Base-by-base conservation (phyloP, 345 rosid species). In the Microcos paniculata region DNA sequence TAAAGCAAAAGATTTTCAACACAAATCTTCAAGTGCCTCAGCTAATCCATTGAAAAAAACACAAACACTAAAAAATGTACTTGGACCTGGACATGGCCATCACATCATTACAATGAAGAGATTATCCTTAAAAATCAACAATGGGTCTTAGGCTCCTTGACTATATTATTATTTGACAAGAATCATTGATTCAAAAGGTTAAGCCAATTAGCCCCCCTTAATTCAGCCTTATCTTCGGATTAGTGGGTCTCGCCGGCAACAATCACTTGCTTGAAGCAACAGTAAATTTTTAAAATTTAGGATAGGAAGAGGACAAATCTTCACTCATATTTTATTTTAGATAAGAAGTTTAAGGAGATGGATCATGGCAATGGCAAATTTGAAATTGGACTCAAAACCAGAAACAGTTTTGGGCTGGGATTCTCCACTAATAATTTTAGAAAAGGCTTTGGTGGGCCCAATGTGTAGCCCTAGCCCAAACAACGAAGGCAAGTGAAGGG, bases 111-210 rank as follows among this genome's bases (percentile, higher is more conserved):
- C 33, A 24, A 46, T 31, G 49, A 7, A 52, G 26, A 67, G 63
- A 75, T 62, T 66, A 71, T 75, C 69, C 59, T 68, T 59, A n/a
- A 42, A 19, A 79, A 69, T 21, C 18, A 45, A n/a, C n/a, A 35
- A 35, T 31, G 66, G 30, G 28, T 68, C 35, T 68, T 74, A n/a
- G n/a, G 8, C 70, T 12, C 42, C 11, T 67, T 59, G 57, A 72
- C 46, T 64, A 28, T 18, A n/a, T 52, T 7, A 21, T 67, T 18
- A 75, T 56, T 70, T 31, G n/a, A 28, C 8, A 0, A 24, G 46
- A 52, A 46, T 24, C 70, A 73, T 68, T 48, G 12, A 14, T 23
- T 12, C 26, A 15, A 65, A 48, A 14, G 19, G 55, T 59, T 26
- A 62, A 45, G 46, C 67, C 58, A 48, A 38, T 33, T 62, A 66